Percentiles rank a stretch among this genome's conserved stretches.
These are phyloP conservation scores for Chlorella sp. DNA, from an alignment of 139 green algal species.

Conservation along the genomic window DNA sequence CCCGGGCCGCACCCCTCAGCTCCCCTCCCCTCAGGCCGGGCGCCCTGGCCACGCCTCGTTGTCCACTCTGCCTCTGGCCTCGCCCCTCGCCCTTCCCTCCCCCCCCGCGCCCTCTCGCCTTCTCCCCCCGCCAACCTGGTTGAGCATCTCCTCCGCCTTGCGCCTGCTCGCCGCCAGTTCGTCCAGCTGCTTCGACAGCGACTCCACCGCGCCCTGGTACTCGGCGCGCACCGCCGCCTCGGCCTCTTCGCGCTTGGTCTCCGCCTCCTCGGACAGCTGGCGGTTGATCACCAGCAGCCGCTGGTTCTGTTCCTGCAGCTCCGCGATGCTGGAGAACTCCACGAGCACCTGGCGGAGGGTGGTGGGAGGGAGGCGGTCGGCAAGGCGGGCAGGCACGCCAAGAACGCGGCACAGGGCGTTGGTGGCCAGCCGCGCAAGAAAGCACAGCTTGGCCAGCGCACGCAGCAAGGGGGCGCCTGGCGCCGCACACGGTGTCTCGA, in stretches of 20 bases:
- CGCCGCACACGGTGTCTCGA: too few relatives aligned
- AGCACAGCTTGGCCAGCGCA: not conserved
- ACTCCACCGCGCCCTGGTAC: conserved; percentile 27
- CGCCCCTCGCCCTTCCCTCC: not conserved
- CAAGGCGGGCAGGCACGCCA: not conserved
- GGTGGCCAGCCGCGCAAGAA: not conserved
- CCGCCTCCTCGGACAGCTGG: conserved; percentile 41
- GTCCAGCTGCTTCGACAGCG: conserved; percentile 26
- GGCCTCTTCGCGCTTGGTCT: conserved; percentile 27
- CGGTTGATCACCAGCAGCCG: conserved; percentile 51
- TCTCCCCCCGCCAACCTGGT: conserved; percentile 1
- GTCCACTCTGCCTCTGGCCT: too few relatives aligned
- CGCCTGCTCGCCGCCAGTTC: conserved; percentile 21
- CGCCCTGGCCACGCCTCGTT: too few relatives aligned
- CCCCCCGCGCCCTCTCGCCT: not conserved
- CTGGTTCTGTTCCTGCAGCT: conserved; percentile 56
- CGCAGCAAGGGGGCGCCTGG: too few relatives aligned
- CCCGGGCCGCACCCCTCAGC: too few relatives aligned
- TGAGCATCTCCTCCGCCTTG: conserved; percentile 31
- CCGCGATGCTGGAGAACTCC: conserved; percentile 33
- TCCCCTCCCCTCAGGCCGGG: too few relatives aligned
- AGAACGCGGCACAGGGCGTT: not conserved
- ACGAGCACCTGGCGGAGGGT: not conserved
- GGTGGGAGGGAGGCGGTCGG: too few relatives aligned
- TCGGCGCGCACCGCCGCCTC: conserved; percentile 22